Base-by-base conservation (phyloP, 208 protist genomes). In the Acanthamoeba lugdunensis region DNA sequence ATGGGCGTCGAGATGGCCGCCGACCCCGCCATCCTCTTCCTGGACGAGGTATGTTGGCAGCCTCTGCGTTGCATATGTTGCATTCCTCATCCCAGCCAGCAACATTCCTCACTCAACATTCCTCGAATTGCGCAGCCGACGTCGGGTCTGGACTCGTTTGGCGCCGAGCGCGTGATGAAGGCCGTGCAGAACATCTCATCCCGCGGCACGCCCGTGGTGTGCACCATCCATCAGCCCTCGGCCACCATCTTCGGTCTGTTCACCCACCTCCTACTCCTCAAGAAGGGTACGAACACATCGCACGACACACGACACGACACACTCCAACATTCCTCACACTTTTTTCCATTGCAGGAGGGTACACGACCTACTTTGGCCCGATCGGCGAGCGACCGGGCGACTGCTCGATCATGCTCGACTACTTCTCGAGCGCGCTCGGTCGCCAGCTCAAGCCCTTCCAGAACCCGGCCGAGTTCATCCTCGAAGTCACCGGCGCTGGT, bases 1-100 rank as follows among this genome's bases (percentile, higher is more conserved):
- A 96, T 96, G 58, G 95, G 93, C 52, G 85, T 96, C 63, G 95
- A 96, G 69, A 93, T 96, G n/a, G 95, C 95, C 33, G 94, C 95
- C 23, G 89, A 95, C 52, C 95, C 95, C 18, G 69, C 88, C 75
- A 58, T 96, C 37, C 33, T 96, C 6, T 95, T 96, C 67, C 56
- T 96, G 2, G 95, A 96, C 54, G 95, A 96, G 58, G 88, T 92
- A 41, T 93, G 87, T 50, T 5, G 11, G 4, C 52, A 1, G 33
- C 33, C 33, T 33, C n/a, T n/a, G n/a, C n/a, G n/a, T n/a, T n/a
- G n/a, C n/a, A 56, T 2, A 18, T 16, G 88, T 84, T 56, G 52
- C 37, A 41, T 56, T 56, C 52, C 52, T 56, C 52, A 18, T 56
- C 16, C 52, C 52, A 18, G 9, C 52, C 52, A 56, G 9, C 52